Evolutionary conservation across 2,329 filamentous ascomycete genomes (phyloP).

Genomic region (Parascedosporium putredinis): DNA sequence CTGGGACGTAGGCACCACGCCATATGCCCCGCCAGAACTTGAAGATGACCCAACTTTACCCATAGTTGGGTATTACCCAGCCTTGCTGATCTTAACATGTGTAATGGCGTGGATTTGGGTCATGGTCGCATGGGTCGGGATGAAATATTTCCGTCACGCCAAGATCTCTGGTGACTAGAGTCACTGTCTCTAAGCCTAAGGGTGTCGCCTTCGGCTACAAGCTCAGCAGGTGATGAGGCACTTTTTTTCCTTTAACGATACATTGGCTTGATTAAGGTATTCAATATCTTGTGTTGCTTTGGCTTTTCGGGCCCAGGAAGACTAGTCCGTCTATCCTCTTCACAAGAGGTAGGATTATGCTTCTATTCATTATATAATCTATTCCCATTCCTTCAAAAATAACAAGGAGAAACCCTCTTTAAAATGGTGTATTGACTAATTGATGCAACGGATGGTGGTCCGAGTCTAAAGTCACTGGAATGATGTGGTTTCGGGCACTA

Average conservation of each 20-base stretch:
- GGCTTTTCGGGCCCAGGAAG: too few relatives aligned
- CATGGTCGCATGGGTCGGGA: conserved; percentile 91
- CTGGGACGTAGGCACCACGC: conserved; percentile 95
- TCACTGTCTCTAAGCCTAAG: not conserved
- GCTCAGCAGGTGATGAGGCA: not conserved
- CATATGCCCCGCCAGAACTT: conserved; percentile 87
- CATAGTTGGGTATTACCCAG: conserved; percentile 94
- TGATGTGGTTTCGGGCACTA: too few relatives aligned
- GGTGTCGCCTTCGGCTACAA: not conserved
- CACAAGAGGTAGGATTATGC: too few relatives aligned
- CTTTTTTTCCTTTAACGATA: too few relatives aligned
- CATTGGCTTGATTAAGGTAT: not conserved
- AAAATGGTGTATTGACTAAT: too few relatives aligned
- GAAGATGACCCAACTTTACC: conserved; percentile 92
- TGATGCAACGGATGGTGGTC: too few relatives aligned
- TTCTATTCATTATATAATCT: too few relatives aligned
- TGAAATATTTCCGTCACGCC: conserved; percentile 98
- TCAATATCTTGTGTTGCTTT: too few relatives aligned
- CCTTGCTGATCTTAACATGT: conserved; percentile 80
- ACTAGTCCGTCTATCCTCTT: too few relatives aligned
- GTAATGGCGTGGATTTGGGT: conserved; percentile 99
- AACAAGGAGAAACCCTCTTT: too few relatives aligned
- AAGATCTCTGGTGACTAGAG: conserved; percentile 63
- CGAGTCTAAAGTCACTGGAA: too few relatives aligned
- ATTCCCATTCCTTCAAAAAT: too few relatives aligned